Evolutionary conservation across 495 filamentous ascomycete genomes (phyloP).

Genomic region (Penicillium lagena): DNA sequence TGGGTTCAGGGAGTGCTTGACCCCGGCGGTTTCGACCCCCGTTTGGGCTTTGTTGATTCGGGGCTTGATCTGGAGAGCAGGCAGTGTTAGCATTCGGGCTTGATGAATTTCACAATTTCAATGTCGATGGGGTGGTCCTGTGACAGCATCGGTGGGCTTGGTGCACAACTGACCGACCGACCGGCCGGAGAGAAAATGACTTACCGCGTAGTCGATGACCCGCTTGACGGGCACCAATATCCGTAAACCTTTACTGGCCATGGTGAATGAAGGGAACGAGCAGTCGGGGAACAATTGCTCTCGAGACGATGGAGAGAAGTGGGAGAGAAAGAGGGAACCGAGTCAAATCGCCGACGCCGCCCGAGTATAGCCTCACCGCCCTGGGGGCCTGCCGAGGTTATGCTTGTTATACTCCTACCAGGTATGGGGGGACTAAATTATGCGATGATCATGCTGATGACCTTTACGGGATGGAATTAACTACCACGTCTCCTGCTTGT

Average conservation of each 20-base stretch:
- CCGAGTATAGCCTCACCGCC: constrained; percentile 27
- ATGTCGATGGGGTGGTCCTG: too few species aligned
- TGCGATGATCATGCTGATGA: too few species aligned
- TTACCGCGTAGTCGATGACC: constrained; percentile 98
- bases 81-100: too few species aligned
- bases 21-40: constrained; percentile 80
- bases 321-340: constrained; percentile 15
- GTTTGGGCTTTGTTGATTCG: constrained; percentile 95
- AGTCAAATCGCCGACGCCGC: constrained; percentile 28
- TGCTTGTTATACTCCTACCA: not conserved
- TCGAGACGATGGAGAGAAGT: constrained; percentile 6
- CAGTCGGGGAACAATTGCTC: constrained; percentile 7
- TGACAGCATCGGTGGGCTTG: too few species aligned
- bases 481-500: constrained; percentile 77
- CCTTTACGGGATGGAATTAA: not conserved
- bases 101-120: too few species aligned
- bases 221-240: constrained; percentile 96
- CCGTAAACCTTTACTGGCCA: constrained; percentile 66
- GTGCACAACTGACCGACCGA: too few species aligned
- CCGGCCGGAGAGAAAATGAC: constrained; percentile 18
- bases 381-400: constrained; percentile 33
- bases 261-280: constrained; percentile 28
- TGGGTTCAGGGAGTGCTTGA: constrained; percentile 98
- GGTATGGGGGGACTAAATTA: too few species aligned
- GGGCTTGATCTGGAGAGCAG: constrained; percentile 72